Evolutionary conservation across 768 basidiomycete genomes (phyloP).

Genomic region (Lactarius vividus): DNA sequence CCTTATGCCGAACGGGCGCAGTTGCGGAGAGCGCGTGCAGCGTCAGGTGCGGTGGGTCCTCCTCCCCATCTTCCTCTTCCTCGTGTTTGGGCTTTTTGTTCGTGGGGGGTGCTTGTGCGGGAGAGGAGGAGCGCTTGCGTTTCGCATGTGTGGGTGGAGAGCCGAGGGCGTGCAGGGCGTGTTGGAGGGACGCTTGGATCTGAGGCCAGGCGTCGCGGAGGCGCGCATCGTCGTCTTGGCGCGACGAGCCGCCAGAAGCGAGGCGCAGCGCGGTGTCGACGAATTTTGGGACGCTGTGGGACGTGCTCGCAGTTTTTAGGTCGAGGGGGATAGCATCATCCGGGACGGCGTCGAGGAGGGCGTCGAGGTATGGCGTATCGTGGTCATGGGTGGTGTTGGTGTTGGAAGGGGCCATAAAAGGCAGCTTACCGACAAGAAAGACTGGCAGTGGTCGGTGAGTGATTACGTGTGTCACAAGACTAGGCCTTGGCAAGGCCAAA

Average conservation of each 20-base stretch:
- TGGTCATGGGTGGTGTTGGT: neutral
- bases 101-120: neutral
- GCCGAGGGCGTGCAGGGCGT: neutral
- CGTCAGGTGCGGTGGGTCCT: slow-evolving; percentile 41
- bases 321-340: neutral
- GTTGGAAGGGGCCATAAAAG: neutral
- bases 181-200: slow-evolving; percentile 14
- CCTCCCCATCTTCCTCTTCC: neutral
- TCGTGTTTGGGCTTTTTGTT: slow-evolving; percentile 19
- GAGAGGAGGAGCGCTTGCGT: slow-evolving; percentile 17
- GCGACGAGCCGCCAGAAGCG: slow-evolving; percentile 7
- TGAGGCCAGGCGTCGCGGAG: slow-evolving; percentile 19
- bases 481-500: neutral
- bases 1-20: slow-evolving; percentile 73
- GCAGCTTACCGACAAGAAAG: no score
- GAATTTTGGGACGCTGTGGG: neutral
- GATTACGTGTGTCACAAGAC: neutral
- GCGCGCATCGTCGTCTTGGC: slow-evolving; percentile 4
- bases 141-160: slow-evolving; percentile 3
- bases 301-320: neutral
- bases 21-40: slow-evolving; percentile 66
- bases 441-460: neutral
- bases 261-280: slow-evolving; percentile 22
- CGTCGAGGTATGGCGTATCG: slow-evolving; percentile 15
- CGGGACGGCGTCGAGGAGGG: slow-evolving; percentile 18